These are phyloP conservation scores for Pistacia integerrima DNA, from an alignment of 345 rosid species.

Conservation along the genomic window DNA sequence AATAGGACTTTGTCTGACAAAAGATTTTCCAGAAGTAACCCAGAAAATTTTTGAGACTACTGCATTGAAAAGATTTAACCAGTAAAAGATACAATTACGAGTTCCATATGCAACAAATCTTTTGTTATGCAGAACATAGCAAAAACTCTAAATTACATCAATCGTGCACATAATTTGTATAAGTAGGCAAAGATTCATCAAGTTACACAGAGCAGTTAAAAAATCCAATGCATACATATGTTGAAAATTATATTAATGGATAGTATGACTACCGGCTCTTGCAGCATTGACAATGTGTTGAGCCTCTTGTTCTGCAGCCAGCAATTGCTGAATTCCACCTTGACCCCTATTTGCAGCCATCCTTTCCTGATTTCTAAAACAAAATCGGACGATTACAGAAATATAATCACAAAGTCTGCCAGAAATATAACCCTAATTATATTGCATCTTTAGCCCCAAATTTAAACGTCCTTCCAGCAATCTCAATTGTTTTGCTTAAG, in stretches of 20 bases:
- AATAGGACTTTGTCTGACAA: not conserved
- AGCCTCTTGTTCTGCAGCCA: constrained; percentile 92
- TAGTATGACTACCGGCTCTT: constrained; percentile 41
- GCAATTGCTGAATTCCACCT: constrained; percentile 86
- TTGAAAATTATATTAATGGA: not conserved
- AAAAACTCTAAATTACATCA: not conserved
- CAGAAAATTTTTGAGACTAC: not conserved
- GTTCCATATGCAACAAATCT: not conserved
- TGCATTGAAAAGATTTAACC: not conserved
- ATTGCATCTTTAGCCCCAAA: not conserved
- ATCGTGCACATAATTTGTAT: not conserved
- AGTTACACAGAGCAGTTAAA: not conserved
- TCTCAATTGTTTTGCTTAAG: not conserved
- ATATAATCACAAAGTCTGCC: not conserved
- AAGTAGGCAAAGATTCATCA: not conserved
- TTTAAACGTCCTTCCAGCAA: not conserved
- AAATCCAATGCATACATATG: not conserved
- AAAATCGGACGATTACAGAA: not conserved
- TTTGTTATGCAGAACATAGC: not conserved
- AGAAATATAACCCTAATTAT: not conserved
- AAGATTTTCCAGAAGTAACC: not conserved
- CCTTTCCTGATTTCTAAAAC: constrained; percentile 24
- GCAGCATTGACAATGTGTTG: constrained; percentile 84
- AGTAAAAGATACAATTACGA: not conserved
- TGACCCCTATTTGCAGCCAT: constrained; percentile 79